phyloP scores from a whole-genome alignment of 176 grass and related monocot genomes.

The Phoenix roebelenii region DNA sequence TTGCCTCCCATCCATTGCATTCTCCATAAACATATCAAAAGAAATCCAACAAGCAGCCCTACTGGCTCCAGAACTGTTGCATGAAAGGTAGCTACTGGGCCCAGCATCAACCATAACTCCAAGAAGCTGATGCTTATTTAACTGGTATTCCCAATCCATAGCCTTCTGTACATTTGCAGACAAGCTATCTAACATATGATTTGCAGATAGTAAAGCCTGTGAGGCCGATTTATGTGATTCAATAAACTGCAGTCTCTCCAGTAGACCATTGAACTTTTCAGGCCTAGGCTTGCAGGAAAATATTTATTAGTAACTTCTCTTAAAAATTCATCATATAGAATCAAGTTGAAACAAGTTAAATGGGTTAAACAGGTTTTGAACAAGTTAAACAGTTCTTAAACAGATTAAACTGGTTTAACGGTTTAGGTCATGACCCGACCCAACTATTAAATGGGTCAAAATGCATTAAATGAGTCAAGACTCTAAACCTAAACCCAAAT shows the following conservation, averaged over 20 bases:
- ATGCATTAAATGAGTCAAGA: too few species aligned
- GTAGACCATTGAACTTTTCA: constrained; percentile 71
- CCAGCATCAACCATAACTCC: constrained; percentile 39
- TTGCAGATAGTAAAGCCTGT: constrained; percentile 33
- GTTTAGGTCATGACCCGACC: too few species aligned
- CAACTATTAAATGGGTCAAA: too few species aligned
- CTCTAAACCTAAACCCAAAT: too few species aligned
- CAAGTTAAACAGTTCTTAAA: too few species aligned
- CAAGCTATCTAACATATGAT: constrained; percentile 34
- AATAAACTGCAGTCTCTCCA: constrained; percentile 56
- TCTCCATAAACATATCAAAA: constrained; percentile 66
- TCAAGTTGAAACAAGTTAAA: too few species aligned
- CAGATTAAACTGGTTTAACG: too few species aligned
- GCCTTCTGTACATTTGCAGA: constrained; percentile 35
- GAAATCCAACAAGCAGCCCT: constrained; percentile 61
- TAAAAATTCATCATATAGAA: too few species aligned
- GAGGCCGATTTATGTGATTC: constrained; percentile 55
- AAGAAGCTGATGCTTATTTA: constrained; percentile 52
- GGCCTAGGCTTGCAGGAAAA: constrained; percentile 61
- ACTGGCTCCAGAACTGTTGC: constrained; percentile 48
- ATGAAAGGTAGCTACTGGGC: constrained; percentile 27
- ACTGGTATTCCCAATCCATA: constrained; percentile 32
- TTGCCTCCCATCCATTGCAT: constrained; percentile 63
- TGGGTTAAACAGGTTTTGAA: too few species aligned
- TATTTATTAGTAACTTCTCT: constrained; percentile 22